Evolutionary conservation across 768 basidiomycete genomes (phyloP), one percentile per base, ranked within the genome.

Genomic region (Amanita polypyramis): DNA sequence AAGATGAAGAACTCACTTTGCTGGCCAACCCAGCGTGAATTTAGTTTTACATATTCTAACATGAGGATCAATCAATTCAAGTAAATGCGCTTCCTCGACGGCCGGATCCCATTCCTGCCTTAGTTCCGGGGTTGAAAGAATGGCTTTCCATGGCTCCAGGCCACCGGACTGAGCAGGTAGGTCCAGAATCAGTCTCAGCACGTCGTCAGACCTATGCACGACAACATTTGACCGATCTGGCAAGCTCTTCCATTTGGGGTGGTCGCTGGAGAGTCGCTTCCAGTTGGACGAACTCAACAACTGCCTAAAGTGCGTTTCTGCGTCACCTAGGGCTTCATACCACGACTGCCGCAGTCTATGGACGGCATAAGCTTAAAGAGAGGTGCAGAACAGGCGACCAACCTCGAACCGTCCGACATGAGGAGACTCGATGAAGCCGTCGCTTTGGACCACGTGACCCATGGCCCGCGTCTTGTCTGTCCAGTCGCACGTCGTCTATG

Each of bases 1-100:
- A 36, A 29, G 19, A 34, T 3, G 37, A 29, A 33, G 38, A 35
- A 75, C 90, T 58, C 60, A 95, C 93, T 85, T 93, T 49, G 92
- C 93, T 49, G 95, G 95, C 95, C 95, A 99, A 1, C 95, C 95
- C 8, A 99, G 66, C 5, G 82, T 82, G 61, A 90, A 97, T 53
- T 91, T 88, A 0, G 92, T 96, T 68, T 88, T 91, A 17, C 77
- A 75, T 58, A 99, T 85, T 51, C 92, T 71, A 6, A 91, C 95
- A 52, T 76, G 75, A 34, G 79, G 79, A 64, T 96, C 94, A 49
- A 95, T 77, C 66, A 89, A 72, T 64, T 97, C 93, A 34, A 97
- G 66, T 12, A 91, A 66, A 54, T 79, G 79, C 0, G 91, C 81
- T 39, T 80, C 77, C 54, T 94, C 88, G 14, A 96, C 95, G 32